A percentile compares a stretch with the other conserved stretches of the same genome.
phyloP scores from a whole-genome alignment of 495 filamentous ascomycete species.

The Cetradonia linearis region DNA sequence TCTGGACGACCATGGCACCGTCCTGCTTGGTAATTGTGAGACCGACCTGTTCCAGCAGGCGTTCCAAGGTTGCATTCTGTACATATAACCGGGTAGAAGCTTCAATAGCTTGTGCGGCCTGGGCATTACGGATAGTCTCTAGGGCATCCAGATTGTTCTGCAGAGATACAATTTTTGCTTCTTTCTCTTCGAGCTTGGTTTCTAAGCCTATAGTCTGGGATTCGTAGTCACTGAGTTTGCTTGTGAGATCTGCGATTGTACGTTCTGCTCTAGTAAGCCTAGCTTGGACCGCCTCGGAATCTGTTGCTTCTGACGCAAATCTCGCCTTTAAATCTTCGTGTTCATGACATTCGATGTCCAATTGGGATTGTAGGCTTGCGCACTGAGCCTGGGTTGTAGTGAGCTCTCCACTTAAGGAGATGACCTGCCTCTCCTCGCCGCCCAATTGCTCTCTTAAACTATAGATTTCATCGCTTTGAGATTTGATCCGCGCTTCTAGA shows the following conservation, averaged over 20 bases:
- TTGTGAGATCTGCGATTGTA: constrained; percentile 48
- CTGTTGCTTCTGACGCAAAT: constrained; percentile 68
- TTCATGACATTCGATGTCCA: constrained; percentile 55
- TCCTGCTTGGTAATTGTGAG: constrained; percentile 69
- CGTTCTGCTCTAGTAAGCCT: constrained; percentile 59
- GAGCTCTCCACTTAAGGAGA: constrained; percentile 35
- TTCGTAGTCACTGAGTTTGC: constrained; percentile 55
- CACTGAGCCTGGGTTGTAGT: constrained; percentile 49
- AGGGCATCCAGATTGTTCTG: constrained; percentile 33
- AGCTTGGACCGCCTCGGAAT: constrained; percentile 63
- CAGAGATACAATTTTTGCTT: constrained; percentile 45
- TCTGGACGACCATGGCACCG: constrained; percentile 64
- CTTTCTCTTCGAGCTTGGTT: constrained; percentile 43
- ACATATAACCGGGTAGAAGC: constrained; percentile 68
- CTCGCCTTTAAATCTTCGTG: constrained; percentile 53
- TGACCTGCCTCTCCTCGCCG: constrained; percentile 31
- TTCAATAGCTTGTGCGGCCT: constrained; percentile 62
- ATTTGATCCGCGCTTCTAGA: constrained; percentile 40
- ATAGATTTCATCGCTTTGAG: constrained; percentile 34
- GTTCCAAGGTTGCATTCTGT: constrained; percentile 64
- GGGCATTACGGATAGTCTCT: constrained; percentile 45
- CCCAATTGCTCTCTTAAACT: constrained; percentile 39
- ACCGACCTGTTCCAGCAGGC: constrained; percentile 75
- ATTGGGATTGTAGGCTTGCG: constrained; percentile 47
- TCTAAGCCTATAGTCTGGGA: constrained; percentile 37